Percentiles rank a stretch among this genome's conserved stretches.
Evolutionary conservation across 345 rosid species (phyloP).

Genomic region (Gossypium herbaceum): DNA sequence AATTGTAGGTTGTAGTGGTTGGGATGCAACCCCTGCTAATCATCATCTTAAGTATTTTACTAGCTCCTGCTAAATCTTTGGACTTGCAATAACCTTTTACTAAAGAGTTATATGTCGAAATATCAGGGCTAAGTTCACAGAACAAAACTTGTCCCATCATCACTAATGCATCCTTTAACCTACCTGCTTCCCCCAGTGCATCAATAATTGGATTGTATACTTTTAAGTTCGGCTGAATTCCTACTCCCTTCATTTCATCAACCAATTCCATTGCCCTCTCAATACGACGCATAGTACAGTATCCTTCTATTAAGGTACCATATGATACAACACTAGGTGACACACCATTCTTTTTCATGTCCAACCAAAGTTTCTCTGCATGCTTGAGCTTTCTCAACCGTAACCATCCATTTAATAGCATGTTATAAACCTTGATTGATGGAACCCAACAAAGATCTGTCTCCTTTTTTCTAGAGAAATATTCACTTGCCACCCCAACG

Average conservation of each 20-base stretch:
- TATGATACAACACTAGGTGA: constrained; percentile 60
- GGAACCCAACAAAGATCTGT: constrained; percentile 45
- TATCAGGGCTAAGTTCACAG: constrained; percentile 60
- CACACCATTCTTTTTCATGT: constrained; percentile 55
- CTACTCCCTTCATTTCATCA: constrained; percentile 60
- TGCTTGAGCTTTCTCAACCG: constrained; percentile 57
- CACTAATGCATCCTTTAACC: constrained; percentile 61
- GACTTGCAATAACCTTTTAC: constrained; percentile 79
- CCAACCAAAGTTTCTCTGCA: constrained; percentile 69
- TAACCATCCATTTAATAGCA: constrained; percentile 82
- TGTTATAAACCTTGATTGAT: constrained; percentile 56
- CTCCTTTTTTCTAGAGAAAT: constrained; percentile 35
- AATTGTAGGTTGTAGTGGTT: constrained; percentile 67
- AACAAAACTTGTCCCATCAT: constrained; percentile 64
- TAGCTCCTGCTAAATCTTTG: constrained; percentile 61
- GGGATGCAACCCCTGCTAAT: constrained; percentile 60
- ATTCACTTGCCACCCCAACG: constrained; percentile 54
- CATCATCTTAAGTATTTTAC: constrained; percentile 76
- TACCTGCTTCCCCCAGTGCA: constrained; percentile 68
- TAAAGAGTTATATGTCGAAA: constrained; percentile 73
- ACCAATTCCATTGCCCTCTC: constrained; percentile 65
- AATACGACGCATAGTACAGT: constrained; percentile 60
- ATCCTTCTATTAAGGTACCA: constrained; percentile 89
- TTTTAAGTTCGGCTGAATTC: constrained; percentile 52
- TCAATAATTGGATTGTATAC: constrained; percentile 79